A percentile compares a stretch with the other conserved stretches of the same genome.
phyloP scores from a whole-genome alignment of 306 rosid species.

The Mimosa pudica region DNA sequence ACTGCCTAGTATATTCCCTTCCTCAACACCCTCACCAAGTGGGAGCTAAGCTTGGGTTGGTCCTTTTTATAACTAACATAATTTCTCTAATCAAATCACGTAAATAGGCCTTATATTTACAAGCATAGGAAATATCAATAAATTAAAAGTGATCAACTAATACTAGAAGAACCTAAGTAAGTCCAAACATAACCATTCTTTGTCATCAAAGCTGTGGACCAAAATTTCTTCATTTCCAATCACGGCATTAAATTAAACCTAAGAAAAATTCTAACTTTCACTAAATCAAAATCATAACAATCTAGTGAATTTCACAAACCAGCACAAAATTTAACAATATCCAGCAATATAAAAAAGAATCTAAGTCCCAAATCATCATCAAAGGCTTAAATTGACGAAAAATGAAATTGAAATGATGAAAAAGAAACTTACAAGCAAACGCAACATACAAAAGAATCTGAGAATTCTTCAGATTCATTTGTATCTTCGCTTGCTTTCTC shows the following conservation, averaged over 20 bases:
- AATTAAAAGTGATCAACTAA: neutral
- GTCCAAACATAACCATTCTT: constrained; percentile 20
- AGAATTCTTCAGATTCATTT: constrained; percentile 44
- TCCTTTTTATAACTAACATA: no score
- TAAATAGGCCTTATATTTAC: no score
- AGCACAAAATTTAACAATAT: constrained; percentile 7
- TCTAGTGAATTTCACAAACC: constrained; percentile 1
- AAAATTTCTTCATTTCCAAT: constrained; percentile 4
- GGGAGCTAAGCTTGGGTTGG: no score
- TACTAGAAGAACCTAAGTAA: neutral
- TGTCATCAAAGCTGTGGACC: neutral
- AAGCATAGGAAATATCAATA: neutral
- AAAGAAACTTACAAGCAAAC: neutral
- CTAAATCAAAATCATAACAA: neutral
- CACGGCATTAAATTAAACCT: neutral
- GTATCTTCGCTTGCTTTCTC: constrained; percentile 41
- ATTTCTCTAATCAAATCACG: no score
- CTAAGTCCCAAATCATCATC: neutral
- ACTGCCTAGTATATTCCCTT: no score
- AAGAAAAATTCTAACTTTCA: neutral
- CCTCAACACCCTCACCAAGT: no score
- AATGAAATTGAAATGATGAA: neutral
- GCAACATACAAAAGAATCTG: neutral
- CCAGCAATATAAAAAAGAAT: neutral
- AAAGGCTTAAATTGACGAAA: neutral